These are phyloP conservation scores for Clarireedia homoeocarpa DNA, from an alignment of 2,329 filamentous ascomycete species.

Conservation along the genomic window DNA sequence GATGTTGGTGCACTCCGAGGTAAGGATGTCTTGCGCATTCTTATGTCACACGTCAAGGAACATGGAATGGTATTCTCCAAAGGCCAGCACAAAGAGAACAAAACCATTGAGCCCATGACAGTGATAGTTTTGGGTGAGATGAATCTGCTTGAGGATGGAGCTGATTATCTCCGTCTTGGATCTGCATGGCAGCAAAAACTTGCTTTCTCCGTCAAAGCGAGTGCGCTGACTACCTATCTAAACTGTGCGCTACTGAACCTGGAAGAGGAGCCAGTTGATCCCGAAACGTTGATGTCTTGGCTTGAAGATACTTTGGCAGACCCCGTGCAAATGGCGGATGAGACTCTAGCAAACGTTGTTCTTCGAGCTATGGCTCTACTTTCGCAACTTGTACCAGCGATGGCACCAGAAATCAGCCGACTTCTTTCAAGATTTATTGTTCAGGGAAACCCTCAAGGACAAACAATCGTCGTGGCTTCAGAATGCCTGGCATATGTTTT, in stretches of 20 bases:
- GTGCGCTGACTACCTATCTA: slow-evolving; percentile 73
- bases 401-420: slow-evolving; percentile 68
- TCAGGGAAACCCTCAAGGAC: slow-evolving; percentile 63
- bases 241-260: slow-evolving; percentile 66
- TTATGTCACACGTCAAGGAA: slow-evolving; percentile 45
- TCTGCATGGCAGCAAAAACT: slow-evolving; percentile 81
- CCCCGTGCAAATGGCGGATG: slow-evolving; percentile 72
- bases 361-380: slow-evolving; percentile 77
- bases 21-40: slow-evolving; percentile 63
- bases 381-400: slow-evolving; percentile 64
- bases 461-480: slow-evolving; percentile 70
- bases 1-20: slow-evolving; percentile 52
- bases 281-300: slow-evolving; percentile 74
- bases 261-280: slow-evolving; percentile 73
- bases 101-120: slow-evolving; percentile 55
- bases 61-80: slow-evolving; percentile 36
- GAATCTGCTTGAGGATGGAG: slow-evolving; percentile 76
- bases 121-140: slow-evolving; percentile 75
- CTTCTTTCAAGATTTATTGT: slow-evolving; percentile 82
- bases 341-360: slow-evolving; percentile 66
- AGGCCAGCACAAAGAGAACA: slow-evolving; percentile 43
- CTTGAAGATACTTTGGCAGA: slow-evolving; percentile 77
- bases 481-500: slow-evolving; percentile 76
- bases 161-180: slow-evolving; percentile 82
- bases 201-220: slow-evolving; percentile 77